A percentile compares a stretch with the other conserved stretches of the same genome.
Conservation (phyloP, 139 green algal genomes). For the Closterium sp. region DNA sequence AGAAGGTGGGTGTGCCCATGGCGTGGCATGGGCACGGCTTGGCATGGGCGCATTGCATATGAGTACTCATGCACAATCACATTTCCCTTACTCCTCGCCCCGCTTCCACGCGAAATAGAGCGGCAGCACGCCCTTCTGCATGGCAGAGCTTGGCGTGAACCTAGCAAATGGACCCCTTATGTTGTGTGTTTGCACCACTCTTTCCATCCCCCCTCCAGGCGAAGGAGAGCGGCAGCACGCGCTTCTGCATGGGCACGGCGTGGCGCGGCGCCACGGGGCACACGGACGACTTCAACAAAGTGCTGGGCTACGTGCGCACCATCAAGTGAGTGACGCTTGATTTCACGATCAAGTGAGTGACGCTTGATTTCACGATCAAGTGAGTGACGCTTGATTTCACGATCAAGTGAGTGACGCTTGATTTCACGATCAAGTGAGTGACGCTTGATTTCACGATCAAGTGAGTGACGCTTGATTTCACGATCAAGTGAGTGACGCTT, state of each 20-base stretch:
- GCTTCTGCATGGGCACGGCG: slow-evolving; percentile 98
- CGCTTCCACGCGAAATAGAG: too few relatives aligned
- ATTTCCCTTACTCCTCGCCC: too few relatives aligned
- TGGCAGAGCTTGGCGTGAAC: too few relatives aligned
- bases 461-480: too few relatives aligned
- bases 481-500: background rate
- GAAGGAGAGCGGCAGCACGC: slow-evolving; percentile 86
- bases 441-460: too few relatives aligned
- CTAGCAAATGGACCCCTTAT: background rate
- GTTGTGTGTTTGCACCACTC: background rate
- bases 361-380: background rate
- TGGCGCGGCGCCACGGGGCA: slow-evolving; percentile 74
- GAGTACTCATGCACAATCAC: too few relatives aligned
- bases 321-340: slow-evolving; percentile 53
- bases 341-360: background rate
- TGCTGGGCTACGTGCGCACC: slow-evolving; percentile 76
- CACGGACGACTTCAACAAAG: slow-evolving; percentile 56
- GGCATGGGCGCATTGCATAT: too few relatives aligned
- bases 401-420: slow-evolving; percentile 59
- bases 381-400: background rate
- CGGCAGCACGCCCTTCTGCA: background rate
- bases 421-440: slow-evolving; percentile 59
- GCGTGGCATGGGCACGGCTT: too few relatives aligned
- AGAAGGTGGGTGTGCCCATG: slow-evolving; percentile 15
- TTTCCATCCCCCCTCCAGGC: slow-evolving; percentile 54